A percentile compares a stretch with the other conserved stretches of the same genome.
Conservation (phyloP, 2,329 filamentous ascomycete genomes). For the Aspergillus luchuensis region DNA sequence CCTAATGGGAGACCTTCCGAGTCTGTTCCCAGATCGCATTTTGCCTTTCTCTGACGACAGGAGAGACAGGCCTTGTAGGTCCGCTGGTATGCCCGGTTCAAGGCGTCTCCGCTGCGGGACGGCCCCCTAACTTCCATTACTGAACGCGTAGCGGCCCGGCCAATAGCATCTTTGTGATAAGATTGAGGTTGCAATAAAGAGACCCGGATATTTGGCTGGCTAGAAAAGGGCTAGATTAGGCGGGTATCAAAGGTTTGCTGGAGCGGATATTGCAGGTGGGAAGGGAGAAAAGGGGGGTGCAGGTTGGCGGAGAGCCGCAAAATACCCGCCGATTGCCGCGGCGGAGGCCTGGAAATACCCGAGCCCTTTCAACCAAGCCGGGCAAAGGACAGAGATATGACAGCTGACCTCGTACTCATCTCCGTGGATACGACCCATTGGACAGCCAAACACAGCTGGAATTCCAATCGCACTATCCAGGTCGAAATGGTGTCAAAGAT, state of each 20-base stretch:
- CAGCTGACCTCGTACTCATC: background rate
- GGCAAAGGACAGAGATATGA: background rate
- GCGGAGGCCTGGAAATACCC: conserved; percentile 12
- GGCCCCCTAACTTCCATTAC: conserved; percentile 26
- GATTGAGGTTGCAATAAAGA: background rate
- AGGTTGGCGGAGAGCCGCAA: background rate
- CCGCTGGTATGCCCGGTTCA: conserved; percentile 50
- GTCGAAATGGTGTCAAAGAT: background rate
- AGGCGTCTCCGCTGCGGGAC: conserved; percentile 19
- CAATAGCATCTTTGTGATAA: conserved; percentile 17
- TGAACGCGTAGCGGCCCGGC: conserved; percentile 4
- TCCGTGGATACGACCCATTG: background rate
- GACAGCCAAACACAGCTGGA: background rate
- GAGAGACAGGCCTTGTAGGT: conserved; percentile 59
- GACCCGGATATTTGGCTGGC: background rate
- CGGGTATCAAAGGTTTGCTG: background rate
- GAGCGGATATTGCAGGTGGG: conserved; percentile 9
- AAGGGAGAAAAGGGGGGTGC: background rate
- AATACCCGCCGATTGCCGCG: conserved; percentile 24
- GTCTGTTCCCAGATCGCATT: conserved; percentile 51
- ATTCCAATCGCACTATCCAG: background rate
- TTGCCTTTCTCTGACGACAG: conserved; percentile 56
- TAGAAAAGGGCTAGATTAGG: background rate
- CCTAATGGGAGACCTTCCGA: conserved; percentile 42
- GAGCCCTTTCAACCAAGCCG: background rate